Evolutionary conservation across 495 filamentous ascomycete species (phyloP).

Genomic region (Letharia lupina): DNA sequence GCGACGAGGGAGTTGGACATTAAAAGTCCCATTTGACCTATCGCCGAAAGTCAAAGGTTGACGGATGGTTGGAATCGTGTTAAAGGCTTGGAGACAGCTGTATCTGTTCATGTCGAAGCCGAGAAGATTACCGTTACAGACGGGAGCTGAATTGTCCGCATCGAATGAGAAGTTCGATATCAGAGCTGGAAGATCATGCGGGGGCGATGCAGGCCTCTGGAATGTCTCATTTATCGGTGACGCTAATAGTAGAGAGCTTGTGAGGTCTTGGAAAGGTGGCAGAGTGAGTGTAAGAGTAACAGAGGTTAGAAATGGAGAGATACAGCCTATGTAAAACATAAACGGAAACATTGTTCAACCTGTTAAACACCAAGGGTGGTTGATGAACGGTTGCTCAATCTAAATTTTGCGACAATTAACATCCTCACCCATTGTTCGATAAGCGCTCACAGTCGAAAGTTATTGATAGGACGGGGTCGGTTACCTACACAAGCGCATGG

Average conservation of each 20-base stretch:
- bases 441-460: neutral
- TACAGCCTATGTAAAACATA: neutral
- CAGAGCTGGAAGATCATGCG: neutral
- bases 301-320: neutral
- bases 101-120: constrained; percentile 2
- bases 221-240: neutral
- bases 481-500: neutral
- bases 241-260: neutral
- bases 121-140: neutral
- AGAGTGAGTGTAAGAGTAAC: neutral
- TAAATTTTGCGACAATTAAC: neutral
- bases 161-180: neutral
- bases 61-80: neutral
- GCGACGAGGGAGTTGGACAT: neutral
- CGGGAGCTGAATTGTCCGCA: neutral
- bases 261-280: neutral
- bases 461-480: neutral
- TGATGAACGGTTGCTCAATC: neutral
- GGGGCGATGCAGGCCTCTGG: neutral
- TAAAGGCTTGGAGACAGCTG: constrained; percentile 2
- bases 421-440: neutral
- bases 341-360: neutral
- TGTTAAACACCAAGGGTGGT: neutral
- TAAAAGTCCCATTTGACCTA: neutral
- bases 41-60: neutral